These are phyloP conservation scores for Lepidium aucheri DNA, from an alignment of 345 rosid species.

Conservation along the genomic window DNA sequence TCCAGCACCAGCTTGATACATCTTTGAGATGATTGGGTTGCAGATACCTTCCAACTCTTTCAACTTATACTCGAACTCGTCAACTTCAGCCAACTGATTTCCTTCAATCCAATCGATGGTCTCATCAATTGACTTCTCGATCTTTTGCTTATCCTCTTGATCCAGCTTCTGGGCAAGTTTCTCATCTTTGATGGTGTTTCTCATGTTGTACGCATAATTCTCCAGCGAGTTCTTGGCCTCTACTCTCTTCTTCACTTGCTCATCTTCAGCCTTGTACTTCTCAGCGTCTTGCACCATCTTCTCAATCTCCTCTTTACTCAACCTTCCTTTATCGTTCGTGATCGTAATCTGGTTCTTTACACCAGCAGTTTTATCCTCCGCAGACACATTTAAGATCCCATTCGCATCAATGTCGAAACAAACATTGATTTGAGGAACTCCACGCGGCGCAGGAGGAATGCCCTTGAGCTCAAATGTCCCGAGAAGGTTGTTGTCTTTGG, in stretches of 20 bases:
- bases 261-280: conserved; percentile 39
- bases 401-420: conserved; percentile 35
- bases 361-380: conserved; percentile 42
- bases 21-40: conserved; percentile 36
- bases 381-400: conserved; percentile 36
- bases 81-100: conserved; percentile 38
- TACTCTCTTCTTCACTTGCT: conserved; percentile 40
- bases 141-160: conserved; percentile 28
- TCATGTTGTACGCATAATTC: conserved; percentile 40
- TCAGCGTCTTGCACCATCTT: conserved; percentile 41
- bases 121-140: conserved; percentile 32
- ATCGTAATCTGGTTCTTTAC: conserved; percentile 41
- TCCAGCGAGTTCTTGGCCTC: conserved; percentile 38
- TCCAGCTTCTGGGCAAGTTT: conserved; percentile 28
- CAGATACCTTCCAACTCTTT: conserved; percentile 38
- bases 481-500: conserved; percentile 40
- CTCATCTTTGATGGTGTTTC: conserved; percentile 38
- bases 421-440: conserved; percentile 41
- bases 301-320: conserved; percentile 40
- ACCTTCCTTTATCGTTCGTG: conserved; percentile 39
- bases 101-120: conserved; percentile 38
- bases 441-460: conserved; percentile 43
- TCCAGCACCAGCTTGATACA: conserved; percentile 32
- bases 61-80: conserved; percentile 37
- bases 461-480: conserved; percentile 42